Evolutionary conservation across 2,329 filamentous ascomycete species (phyloP), one percentile per base, ranked within the genome.

Genomic region (Botrytis aclada): DNA sequence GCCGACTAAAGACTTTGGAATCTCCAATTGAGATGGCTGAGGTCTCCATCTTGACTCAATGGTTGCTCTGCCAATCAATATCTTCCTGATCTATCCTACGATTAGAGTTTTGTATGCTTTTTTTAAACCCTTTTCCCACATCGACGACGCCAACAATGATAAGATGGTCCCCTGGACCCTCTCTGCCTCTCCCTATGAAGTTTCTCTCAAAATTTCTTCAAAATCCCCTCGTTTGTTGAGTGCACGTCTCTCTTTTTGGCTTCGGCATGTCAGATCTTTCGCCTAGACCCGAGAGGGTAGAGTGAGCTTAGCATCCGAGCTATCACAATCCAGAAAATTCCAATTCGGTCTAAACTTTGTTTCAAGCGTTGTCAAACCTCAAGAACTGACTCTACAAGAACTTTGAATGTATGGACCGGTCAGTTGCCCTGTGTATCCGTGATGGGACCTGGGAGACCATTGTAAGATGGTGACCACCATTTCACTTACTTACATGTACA

Each of bases 201-300:
- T n/a, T 47, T n/a, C 39, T 66, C 22, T 34, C 51, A 29, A 32
- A 32, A 56, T 56, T 56, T 56, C 34, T 34, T 29, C n/a, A 20
- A 47, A 62, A 47, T 62, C 47, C 73, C 70, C 74, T 76, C 74
- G 72, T 63, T 63, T 70, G 20, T 32, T 18, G 41, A 45, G 73
- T 65, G 77, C 77, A 78, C 77, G 75, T 77, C 76, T 76, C 77
- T 72, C 74, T 69, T 67, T 73, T 76, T 77, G 74, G 76, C 71
- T 71, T 47, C 71, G 64, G 64, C 43, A 70, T 72, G 74, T 76
- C 74, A 62, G 63, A 74, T 51, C 43, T 72, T 71, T 71, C 69
- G 70, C 43, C 72, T 69, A 51, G 61, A 74, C 65, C 70, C 73
- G 69, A 74, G 64, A 47, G n/a, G 60, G 51, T 34, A 51, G 60